phyloP scores from a whole-genome alignment of 345 rosid species.

The Clarkia xantiana region DNA sequence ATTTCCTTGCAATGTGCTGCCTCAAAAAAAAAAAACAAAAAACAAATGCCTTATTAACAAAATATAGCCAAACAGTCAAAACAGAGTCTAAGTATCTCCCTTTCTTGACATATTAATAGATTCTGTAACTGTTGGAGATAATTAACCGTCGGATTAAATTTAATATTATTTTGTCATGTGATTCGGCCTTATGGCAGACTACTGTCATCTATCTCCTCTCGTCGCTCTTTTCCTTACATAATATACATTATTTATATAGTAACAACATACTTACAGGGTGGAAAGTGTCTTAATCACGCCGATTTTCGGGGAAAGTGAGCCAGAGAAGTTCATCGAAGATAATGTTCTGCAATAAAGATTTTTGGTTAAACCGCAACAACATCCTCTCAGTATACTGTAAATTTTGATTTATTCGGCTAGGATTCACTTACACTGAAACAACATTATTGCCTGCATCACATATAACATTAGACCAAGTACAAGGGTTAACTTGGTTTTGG shows the following conservation, averaged over 20 bases:
- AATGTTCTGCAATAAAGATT: slow-evolving; percentile 40
- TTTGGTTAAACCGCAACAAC: neutral
- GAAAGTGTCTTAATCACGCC: slow-evolving; percentile 47
- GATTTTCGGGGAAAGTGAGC: slow-evolving; percentile 55
- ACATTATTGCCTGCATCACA: slow-evolving; percentile 44
- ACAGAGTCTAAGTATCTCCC: no score
- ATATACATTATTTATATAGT: neutral
- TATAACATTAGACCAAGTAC: slow-evolving; percentile 78
- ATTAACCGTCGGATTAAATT: no score
- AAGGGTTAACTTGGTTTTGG: slow-evolving; percentile 69
- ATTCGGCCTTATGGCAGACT: no score
- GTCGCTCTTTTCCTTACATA: no score
- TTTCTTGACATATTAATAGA: no score
- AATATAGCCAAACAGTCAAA: no score
- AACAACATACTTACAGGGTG: slow-evolving; percentile 48
- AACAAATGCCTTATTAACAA: neutral
- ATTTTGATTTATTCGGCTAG: neutral
- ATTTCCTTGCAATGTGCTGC: slow-evolving; percentile 85
- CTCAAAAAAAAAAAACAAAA: slow-evolving; percentile 1
- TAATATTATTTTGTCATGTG: no score
- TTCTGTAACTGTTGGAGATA: no score
- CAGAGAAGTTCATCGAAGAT: slow-evolving; percentile 68
- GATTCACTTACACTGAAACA: slow-evolving; percentile 54
- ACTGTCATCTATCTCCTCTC: no score
- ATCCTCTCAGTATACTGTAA: no score